These are phyloP conservation scores for Trichophyton schoenleinii DNA, from an alignment of 2,329 filamentous ascomycete genomes.

Conservation along the genomic window DNA sequence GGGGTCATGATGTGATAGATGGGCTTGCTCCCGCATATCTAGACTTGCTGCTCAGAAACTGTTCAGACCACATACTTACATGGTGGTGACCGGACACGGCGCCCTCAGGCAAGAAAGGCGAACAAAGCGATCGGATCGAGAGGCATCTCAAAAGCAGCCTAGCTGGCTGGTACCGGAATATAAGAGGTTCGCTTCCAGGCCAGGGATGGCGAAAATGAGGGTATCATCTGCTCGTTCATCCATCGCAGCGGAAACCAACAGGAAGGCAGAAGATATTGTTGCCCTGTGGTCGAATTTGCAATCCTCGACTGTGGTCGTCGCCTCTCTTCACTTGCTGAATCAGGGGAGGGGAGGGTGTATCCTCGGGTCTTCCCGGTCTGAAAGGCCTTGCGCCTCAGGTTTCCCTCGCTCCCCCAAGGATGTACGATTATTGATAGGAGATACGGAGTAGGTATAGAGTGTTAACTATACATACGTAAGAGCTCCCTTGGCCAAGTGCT, in stretches of 20 bases:
- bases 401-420: background rate
- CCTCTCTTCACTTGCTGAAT: background rate
- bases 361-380: background rate
- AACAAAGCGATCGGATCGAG: background rate
- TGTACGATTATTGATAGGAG: background rate
- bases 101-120: background rate
- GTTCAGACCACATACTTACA: background rate
- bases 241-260: background rate
- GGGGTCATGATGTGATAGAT: slow-evolving; percentile 1
- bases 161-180: background rate
- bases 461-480: background rate
- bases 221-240: slow-evolving; percentile 1
- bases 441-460: background rate
- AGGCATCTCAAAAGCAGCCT: background rate
- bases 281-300: slow-evolving; percentile 1
- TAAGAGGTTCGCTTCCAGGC: background rate
- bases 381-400: background rate
- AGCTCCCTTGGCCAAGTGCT: background rate
- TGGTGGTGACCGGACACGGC: too few species aligned
- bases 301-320: slow-evolving; percentile 1
- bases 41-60: background rate
- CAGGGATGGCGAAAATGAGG: background rate
- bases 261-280: background rate
- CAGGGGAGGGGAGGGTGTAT: background rate
- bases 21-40: slow-evolving; percentile 4